Percentiles rank a stretch among this genome's conserved stretches.
Evolutionary conservation across 176 grass and related monocot species (phyloP).

Genomic region (Zea mays): DNA sequence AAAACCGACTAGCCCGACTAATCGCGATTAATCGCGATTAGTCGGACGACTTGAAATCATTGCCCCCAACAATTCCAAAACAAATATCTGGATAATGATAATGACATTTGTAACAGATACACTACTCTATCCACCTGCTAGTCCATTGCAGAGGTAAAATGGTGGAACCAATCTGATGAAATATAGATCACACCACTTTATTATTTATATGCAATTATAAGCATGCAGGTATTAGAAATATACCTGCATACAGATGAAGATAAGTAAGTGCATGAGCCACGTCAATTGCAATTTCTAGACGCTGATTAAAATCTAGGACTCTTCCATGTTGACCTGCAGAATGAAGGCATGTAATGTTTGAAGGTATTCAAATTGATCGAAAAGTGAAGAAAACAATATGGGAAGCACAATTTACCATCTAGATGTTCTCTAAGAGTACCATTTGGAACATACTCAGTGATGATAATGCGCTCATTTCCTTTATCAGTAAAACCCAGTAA

Average conservation of each 20-base stretch:
- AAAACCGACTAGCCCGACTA: too few species aligned
- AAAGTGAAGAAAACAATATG: constrained; percentile 4
- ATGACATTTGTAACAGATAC: neutral
- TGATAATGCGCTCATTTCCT: constrained; percentile 97
- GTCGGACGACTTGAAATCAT: too few species aligned
- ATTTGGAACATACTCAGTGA: constrained; percentile 95
- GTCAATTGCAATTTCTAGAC: constrained; percentile 96
- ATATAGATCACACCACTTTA: neutral
- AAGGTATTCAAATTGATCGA: neutral
- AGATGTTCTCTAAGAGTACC: constrained; percentile 94
- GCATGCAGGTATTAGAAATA: neutral
- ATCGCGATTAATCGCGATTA: too few species aligned
- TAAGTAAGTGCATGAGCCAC: constrained; percentile 95
- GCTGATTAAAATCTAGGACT: constrained; percentile 90
- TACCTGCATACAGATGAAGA: constrained; percentile 98
- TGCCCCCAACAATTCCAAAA: neutral
- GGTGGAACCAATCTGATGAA: neutral
- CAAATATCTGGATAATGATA: neutral
- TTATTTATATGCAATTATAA: neutral
- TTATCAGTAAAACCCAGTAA: constrained; percentile 81
- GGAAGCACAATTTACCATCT: constrained; percentile 66
- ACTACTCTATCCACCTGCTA: neutral
- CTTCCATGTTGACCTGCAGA: constrained; percentile 74
- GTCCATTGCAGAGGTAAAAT: neutral
- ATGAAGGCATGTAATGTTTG: constrained; percentile 29